These are phyloP conservation scores for Sporothrix dimorphospora DNA, from an alignment of 2,329 filamentous ascomycete species.

Conservation along the genomic window DNA sequence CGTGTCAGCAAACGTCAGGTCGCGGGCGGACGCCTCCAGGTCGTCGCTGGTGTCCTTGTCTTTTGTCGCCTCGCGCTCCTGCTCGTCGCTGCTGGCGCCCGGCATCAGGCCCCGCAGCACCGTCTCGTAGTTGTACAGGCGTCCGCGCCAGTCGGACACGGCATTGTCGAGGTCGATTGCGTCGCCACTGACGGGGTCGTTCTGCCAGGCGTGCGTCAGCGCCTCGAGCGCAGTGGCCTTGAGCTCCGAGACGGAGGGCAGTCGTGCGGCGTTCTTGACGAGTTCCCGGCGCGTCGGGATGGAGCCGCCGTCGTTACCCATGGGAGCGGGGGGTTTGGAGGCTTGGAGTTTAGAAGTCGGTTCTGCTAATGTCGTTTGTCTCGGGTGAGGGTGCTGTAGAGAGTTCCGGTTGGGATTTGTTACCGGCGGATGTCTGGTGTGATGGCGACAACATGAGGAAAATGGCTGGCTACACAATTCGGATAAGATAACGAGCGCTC, in stretches of 20 bases:
- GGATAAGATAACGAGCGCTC: not conserved
- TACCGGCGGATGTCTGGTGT: not conserved
- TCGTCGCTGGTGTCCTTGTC: slow-evolving; percentile 31
- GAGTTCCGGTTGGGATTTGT: not conserved
- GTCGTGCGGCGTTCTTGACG: slow-evolving; percentile 87
- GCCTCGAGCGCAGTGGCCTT: slow-evolving; percentile 88
- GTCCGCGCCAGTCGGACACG: slow-evolving; percentile 82
- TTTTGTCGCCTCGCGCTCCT: slow-evolving; percentile 46
- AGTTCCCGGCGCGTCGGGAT: slow-evolving; percentile 96
- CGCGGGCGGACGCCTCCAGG: slow-evolving; percentile 48
- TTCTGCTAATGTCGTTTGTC: too few species aligned
- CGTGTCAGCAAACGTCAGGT: slow-evolving; percentile 49
- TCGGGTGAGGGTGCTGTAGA: not conserved
- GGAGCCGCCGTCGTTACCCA: slow-evolving; percentile 98
- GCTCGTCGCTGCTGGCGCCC: slow-evolving; percentile 48
- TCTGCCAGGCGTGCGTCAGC: slow-evolving; percentile 82
- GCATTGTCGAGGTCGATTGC: slow-evolving; percentile 70
- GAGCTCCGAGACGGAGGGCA: slow-evolving; percentile 79
- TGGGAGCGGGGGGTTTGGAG: slow-evolving; percentile 44
- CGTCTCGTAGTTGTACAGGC: slow-evolving; percentile 93
- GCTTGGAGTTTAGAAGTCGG: not conserved
- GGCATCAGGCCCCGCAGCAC: slow-evolving; percentile 67
- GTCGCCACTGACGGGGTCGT: slow-evolving; percentile 82
- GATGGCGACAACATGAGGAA: not conserved
- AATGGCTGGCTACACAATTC: not conserved